Conservation (phyloP, 1,284 basidiomycete species). For the Xanthoconium separans region DNA sequence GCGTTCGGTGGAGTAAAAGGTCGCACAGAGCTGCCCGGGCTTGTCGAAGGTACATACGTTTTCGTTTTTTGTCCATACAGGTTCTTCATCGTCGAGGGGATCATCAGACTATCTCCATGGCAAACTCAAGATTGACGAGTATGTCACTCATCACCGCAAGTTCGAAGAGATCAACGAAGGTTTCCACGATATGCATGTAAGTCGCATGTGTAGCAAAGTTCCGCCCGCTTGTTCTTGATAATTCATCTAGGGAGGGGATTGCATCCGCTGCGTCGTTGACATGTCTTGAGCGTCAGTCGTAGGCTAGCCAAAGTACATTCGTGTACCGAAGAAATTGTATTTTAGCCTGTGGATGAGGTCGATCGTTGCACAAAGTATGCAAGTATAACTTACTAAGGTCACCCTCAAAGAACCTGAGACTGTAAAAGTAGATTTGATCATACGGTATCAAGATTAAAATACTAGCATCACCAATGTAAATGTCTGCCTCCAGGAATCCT, state of each 20-base stretch:
- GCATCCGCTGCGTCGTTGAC: constrained; percentile 89
- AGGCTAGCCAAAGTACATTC: neutral
- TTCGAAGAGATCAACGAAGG: constrained; percentile 85
- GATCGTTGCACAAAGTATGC: neutral
- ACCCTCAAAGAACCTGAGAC: neutral
- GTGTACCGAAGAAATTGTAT: neutral
- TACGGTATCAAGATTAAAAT: constrained; percentile 9
- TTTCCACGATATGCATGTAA: constrained; percentile 94
- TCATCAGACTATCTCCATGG: constrained; percentile 68
- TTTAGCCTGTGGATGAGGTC: neutral
- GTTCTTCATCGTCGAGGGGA: neutral
- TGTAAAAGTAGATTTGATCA: neutral
- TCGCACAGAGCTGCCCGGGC: constrained; percentile 88
- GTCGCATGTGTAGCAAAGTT: constrained; percentile 33
- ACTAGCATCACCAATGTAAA: constrained; percentile 14
- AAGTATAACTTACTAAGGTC: no score
- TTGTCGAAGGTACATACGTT: constrained; percentile 68
- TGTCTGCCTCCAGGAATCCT: constrained; percentile 50
- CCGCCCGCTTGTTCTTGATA: neutral
- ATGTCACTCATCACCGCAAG: constrained; percentile 78
- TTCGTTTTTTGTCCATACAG: neutral
- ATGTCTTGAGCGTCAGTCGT: constrained; percentile 47
- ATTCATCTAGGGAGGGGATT: constrained; percentile 67
- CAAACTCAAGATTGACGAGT: constrained; percentile 84
- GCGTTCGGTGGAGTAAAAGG: constrained; percentile 99